Evolutionary conservation across 768 basidiomycete genomes (phyloP).

Genomic region (Sistotremastrum suecicum): DNA sequence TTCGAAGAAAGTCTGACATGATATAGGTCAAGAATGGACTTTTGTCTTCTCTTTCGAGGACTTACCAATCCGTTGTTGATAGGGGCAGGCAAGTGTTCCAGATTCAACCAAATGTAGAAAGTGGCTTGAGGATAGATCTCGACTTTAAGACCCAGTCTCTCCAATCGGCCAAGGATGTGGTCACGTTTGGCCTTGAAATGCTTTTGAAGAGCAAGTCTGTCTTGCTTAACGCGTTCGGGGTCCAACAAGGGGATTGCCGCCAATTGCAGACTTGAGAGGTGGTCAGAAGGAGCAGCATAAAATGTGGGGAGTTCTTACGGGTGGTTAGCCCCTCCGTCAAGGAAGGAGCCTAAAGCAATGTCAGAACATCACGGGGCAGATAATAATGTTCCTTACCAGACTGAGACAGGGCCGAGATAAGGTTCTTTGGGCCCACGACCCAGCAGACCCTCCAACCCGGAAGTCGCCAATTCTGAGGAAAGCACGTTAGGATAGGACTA

Average conservation of each 20-base stretch:
- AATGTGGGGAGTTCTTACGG: slow-evolving; percentile 37
- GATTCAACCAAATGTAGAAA: slow-evolving; percentile 91
- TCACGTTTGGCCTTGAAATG: slow-evolving; percentile 90
- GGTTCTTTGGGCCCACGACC: slow-evolving; percentile 84
- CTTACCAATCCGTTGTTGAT: slow-evolving; percentile 76
- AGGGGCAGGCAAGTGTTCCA: slow-evolving; percentile 65
- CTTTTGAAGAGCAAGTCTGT: slow-evolving; percentile 74
- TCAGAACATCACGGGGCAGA: background rate
- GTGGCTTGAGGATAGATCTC: slow-evolving; percentile 64
- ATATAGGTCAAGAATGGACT: background rate
- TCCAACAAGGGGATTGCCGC: slow-evolving; percentile 80
- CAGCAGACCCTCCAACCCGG: slow-evolving; percentile 93
- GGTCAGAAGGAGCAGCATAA: background rate
- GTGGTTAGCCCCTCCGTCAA: slow-evolving; percentile 91
- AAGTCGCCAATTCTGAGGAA: slow-evolving; percentile 75
- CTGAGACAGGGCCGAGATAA: slow-evolving; percentile 85
- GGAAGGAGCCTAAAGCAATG: slow-evolving; percentile 50
- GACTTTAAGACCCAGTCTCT: slow-evolving; percentile 65
- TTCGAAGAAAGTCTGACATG: slow-evolving; percentile 73
- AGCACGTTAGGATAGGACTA: background rate
- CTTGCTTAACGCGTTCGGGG: slow-evolving; percentile 46
- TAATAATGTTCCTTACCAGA: slow-evolving; percentile 32
- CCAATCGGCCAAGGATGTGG: slow-evolving; percentile 72
- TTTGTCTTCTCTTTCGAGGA: slow-evolving; percentile 2
- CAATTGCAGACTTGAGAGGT: slow-evolving; percentile 52